Percentiles rank a stretch among this genome's conserved stretches.
These are phyloP conservation scores for Scutellaria baicalensis DNA, from an alignment of 257 asterid genomes.

Conservation along the genomic window DNA sequence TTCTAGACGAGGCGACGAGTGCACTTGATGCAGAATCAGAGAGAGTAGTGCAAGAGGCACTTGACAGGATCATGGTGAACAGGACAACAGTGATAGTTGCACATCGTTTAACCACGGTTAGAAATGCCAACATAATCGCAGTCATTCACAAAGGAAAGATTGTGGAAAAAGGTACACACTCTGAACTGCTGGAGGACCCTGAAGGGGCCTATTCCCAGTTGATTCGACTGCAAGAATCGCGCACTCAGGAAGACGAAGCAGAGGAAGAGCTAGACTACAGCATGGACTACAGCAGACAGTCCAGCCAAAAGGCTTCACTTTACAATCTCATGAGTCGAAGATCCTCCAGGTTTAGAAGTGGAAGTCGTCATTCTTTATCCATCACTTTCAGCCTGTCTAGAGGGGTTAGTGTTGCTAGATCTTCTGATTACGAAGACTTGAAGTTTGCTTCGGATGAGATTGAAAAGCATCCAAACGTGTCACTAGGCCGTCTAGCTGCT, in stretches of 20 bases:
- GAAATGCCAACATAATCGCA: conserved; percentile 73
- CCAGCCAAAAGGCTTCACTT: conserved; percentile 47
- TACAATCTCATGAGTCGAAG: conserved; percentile 44
- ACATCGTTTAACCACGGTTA: conserved; percentile 71
- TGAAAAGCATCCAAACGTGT: conserved; percentile 35
- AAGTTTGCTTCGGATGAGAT: conserved; percentile 26
- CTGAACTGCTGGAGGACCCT: conserved; percentile 41
- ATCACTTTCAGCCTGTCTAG: conserved; percentile 47
- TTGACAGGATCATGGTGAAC: conserved; percentile 77
- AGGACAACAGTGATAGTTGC: conserved; percentile 81
- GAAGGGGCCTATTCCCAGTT: conserved; percentile 62
- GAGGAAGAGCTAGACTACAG: conserved; percentile 34
- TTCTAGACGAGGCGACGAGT: conserved; percentile 85
- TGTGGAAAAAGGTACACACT: conserved; percentile 70
- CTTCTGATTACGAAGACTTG: conserved; percentile 24
- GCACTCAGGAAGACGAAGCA: conserved; percentile 28
- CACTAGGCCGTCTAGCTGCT: conserved; percentile 47
- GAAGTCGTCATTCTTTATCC: conserved; percentile 47
- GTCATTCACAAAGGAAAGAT: conserved; percentile 76
- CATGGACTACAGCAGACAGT: conserved; percentile 40
- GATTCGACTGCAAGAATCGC: conserved; percentile 47
- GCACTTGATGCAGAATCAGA: conserved; percentile 91
- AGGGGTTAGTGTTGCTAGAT: conserved; percentile 41
- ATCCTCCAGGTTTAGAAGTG: conserved; percentile 61
- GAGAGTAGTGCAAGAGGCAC: conserved; percentile 77